These are phyloP conservation scores for Globisporangium polare DNA, from an alignment of 352 stramenopile species.

Conservation along the genomic window DNA sequence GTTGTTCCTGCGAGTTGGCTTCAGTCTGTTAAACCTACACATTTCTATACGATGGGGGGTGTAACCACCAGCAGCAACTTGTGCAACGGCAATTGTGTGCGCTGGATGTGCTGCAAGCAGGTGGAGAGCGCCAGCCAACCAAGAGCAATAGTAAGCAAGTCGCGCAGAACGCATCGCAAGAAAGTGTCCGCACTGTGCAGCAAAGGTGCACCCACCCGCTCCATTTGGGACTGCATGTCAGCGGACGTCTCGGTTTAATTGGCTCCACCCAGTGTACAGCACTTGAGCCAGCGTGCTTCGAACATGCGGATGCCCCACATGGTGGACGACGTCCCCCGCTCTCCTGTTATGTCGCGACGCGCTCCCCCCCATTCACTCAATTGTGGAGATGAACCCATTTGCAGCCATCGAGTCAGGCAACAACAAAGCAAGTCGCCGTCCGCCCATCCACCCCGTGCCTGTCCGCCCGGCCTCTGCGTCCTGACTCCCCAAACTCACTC, in stretches of 20 bases:
- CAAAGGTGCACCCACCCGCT: not conserved
- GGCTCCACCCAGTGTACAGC: not conserved
- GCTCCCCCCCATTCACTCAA: not conserved
- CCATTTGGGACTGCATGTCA: not conserved
- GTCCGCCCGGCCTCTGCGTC: not conserved
- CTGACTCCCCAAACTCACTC: not conserved
- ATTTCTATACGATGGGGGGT: not conserved
- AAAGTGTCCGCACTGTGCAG: not conserved
- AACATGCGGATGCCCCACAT: conserved; percentile 1
- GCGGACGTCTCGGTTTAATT: not conserved
- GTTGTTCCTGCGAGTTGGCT: not conserved
- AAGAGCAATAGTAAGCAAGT: not conserved
- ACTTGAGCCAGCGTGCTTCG: not conserved
- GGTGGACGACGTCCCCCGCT: not conserved
- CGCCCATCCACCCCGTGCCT: not conserved
- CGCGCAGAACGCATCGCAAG: not conserved
- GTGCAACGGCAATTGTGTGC: not conserved
- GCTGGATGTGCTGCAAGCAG: not conserved
- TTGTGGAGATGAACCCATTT: not conserved
- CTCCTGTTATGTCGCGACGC: not conserved
- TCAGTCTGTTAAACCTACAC: not conserved
- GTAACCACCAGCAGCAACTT: not conserved
- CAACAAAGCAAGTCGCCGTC: not conserved
- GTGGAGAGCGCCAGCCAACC: not conserved
- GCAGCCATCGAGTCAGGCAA: not conserved